Base-by-base conservation (phyloP, 257 asterid genomes). In the Solanum gandarillasii region DNA sequence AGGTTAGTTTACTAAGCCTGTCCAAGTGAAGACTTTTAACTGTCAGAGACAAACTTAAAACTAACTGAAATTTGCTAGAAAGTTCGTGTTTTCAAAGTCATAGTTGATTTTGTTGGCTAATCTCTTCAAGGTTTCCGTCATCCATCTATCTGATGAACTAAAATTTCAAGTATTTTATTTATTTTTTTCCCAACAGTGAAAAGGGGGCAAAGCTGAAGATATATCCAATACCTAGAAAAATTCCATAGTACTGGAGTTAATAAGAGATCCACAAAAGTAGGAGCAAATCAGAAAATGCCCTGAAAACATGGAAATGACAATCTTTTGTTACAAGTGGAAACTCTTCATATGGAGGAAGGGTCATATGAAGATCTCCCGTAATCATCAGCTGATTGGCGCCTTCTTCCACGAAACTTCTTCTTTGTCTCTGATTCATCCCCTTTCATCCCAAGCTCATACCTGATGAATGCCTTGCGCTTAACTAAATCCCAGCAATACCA, bases 351-450 rank as follows among this genome's bases (percentile, higher is more conserved):
- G 81, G 32, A 92, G 89, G 88, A 91, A 92, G 90, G 88, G 89
- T 93, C 93, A 90, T 84, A 92, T 11, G 94, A 90, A 87, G 67
- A 70, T 36, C 88, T 93, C 60, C 93, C 92, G 87, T 48, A 87
- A 87, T 81, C 89, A 89, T 73, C 87, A 83, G 71, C 46, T 83
- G 92, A 89, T 73, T 89, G 90, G 32, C 27, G 18, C 81, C 88
- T 82, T 36, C 94, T 90, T 20, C 85, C 89, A 43, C 90, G 90
- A 88, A 93, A 12, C 88, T 93, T 84, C 93, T 89, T 91, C 92
- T 89, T 16, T 91, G 87, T 88, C 95, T 91, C 87, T 88, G 90
- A 87, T 90, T 90, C 87, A 85, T 62, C 76, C 95, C 96, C 93
- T 93, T 18, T 95, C 86, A 94, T 55, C 92, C 91, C 82, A 29